Evolutionary conservation across 1,284 basidiomycete genomes (phyloP).

Genomic region (Papiliotrema laurentii): DNA sequence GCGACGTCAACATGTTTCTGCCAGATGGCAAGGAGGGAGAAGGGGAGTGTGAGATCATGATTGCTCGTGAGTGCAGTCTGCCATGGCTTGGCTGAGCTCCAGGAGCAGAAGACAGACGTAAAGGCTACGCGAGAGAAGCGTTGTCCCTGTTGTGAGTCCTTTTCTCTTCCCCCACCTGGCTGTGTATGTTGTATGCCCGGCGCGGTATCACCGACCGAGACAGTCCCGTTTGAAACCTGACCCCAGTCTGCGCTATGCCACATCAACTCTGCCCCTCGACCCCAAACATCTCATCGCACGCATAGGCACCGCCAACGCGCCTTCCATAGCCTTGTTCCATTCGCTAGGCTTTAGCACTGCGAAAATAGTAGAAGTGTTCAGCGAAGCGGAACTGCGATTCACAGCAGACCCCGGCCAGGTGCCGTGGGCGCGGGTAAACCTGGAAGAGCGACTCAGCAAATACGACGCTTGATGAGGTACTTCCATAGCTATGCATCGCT

Average conservation of each 20-base stretch:
- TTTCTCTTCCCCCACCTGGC: not conserved
- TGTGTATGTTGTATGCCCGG: not conserved
- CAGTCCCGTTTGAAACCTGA: slow-evolving; percentile 3
- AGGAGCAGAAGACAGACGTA: slow-evolving; percentile 47
- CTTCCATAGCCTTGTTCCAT: slow-evolving; percentile 61
- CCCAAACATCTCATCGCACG: slow-evolving; percentile 54
- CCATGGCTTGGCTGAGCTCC: not conserved
- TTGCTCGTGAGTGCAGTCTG: slow-evolving; percentile 57
- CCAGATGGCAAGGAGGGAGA: slow-evolving; percentile 56
- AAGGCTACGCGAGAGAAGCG: slow-evolving; percentile 64
- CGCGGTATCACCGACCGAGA: not conserved
- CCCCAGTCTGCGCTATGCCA: slow-evolving; percentile 43
- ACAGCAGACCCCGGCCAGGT: not conserved
- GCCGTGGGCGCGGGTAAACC: slow-evolving; percentile 11
- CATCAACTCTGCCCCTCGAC: slow-evolving; percentile 13
- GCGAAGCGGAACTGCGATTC: slow-evolving; percentile 65
- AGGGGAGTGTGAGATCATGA: slow-evolving; percentile 75
- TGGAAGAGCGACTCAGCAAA: slow-evolving; percentile 14
- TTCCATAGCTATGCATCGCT: not conserved
- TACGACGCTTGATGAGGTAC: slow-evolving; percentile 12
- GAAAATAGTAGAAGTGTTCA: slow-evolving; percentile 64
- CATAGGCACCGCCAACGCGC: slow-evolving; percentile 55
- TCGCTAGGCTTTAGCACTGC: slow-evolving; percentile 64
- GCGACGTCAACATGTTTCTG: slow-evolving; percentile 89
- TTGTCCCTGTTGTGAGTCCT: slow-evolving; percentile 56